Evolutionary conservation across 1,284 basidiomycete species (phyloP).

Genomic region (Trametes versicolor): DNA sequence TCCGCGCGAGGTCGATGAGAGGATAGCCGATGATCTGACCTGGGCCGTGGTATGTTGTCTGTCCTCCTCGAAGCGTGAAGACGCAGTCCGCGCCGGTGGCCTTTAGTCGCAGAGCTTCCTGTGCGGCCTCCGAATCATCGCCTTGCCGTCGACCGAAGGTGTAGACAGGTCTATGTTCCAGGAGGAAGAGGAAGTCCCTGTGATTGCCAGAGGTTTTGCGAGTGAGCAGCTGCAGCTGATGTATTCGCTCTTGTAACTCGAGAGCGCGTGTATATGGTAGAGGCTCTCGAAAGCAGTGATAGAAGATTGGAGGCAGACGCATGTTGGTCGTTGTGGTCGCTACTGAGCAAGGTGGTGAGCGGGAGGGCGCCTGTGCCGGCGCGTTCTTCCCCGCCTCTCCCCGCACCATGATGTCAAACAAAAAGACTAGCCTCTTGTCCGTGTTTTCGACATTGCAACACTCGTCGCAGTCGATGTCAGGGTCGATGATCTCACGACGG

Average conservation of each 20-base stretch:
- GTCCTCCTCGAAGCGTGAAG: constrained; percentile 86
- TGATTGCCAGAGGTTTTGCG: constrained; percentile 56
- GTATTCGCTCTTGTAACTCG: constrained; percentile 75
- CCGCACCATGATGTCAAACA: not conserved
- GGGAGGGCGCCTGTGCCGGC: not conserved
- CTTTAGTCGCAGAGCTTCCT: constrained; percentile 75
- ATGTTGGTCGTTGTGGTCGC: constrained; percentile 17
- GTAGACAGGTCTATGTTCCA: constrained; percentile 94
- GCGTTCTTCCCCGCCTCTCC: not conserved
- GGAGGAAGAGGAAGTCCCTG: constrained; percentile 74
- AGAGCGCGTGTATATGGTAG: constrained; percentile 79
- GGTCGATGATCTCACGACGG: not conserved
- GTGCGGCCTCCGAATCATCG: constrained; percentile 61
- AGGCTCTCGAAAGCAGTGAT: constrained; percentile 79
- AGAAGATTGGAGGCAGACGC: constrained; percentile 69
- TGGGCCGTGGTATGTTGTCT: constrained; percentile 97
- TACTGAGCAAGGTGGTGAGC: not conserved
- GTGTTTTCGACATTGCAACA: not conserved
- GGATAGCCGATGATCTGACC: constrained; percentile 98
- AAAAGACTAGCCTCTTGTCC: not conserved
- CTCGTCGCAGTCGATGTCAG: not conserved
- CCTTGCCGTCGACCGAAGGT: constrained; percentile 89
- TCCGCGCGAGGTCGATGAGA: constrained; percentile 81
- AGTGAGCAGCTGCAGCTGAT: constrained; percentile 66
- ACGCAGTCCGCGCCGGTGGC: constrained; percentile 90